Percentiles rank a stretch among this genome's conserved stretches.
Conservation (phyloP, 2,329 filamentous ascomycete species). For the Alternaria sp. region DNA sequence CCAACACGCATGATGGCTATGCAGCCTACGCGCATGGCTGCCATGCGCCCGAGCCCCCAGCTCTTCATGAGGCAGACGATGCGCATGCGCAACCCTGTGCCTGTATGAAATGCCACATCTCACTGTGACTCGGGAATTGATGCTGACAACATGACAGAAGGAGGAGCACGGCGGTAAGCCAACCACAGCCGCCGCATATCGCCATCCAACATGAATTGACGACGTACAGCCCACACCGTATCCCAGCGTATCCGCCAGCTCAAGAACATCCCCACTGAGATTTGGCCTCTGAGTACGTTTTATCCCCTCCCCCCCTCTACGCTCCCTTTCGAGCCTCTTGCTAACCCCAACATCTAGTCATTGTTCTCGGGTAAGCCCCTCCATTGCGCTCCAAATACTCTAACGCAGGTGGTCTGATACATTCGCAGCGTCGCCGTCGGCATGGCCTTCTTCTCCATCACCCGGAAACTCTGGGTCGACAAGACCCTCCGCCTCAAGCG, state of each 20-base stretch:
- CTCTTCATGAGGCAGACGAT: conserved; percentile 58
- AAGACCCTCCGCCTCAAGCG: conserved; percentile 90
- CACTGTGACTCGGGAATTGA: not conserved
- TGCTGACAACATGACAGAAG: conserved; percentile 63
- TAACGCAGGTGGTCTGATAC: conserved; percentile 33
- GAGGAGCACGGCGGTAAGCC: conserved; percentile 70
- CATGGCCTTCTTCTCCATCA: conserved; percentile 83
- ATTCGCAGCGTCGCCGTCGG: conserved; percentile 68
- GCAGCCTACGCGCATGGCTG: conserved; percentile 54
- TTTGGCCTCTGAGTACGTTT: conserved; percentile 88
- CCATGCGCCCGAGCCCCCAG: conserved; percentile 49
- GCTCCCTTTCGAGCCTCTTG: not conserved
- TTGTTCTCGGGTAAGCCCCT: conserved; percentile 80
- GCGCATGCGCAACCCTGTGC: conserved; percentile 66
- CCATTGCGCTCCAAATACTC: not conserved
- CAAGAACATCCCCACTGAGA: conserved; percentile 89
- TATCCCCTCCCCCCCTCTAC: too few relatives aligned
- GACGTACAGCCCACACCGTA: conserved; percentile 83
- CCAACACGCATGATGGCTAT: conserved; percentile 53
- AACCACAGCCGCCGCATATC: conserved; percentile 27
- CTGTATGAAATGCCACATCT: conserved; percentile 65
- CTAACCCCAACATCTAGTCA: conserved; percentile 62
- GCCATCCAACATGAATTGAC: conserved; percentile 26
- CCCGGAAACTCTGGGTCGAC: conserved; percentile 85
- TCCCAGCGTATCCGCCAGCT: conserved; percentile 92